Percentiles rank a stretch among this genome's conserved stretches.
Evolutionary conservation across 2,329 filamentous ascomycete genomes (phyloP).

Genomic region (Setomelanomma holmii): DNA sequence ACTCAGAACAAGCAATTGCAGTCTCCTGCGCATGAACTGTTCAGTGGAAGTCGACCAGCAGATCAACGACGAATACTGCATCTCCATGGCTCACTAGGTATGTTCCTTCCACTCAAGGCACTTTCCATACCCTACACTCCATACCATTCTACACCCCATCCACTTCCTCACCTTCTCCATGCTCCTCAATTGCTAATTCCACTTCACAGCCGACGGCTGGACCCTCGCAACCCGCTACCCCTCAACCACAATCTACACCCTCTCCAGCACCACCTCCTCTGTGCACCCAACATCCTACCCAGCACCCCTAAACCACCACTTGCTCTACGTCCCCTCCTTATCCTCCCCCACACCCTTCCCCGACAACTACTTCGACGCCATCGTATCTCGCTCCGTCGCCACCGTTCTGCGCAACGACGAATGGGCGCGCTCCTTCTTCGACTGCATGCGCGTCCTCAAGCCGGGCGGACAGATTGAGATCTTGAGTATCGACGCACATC

Average conservation of each 20-base stretch:
- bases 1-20: constrained; percentile 37
- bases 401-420: constrained; percentile 34
- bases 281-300: constrained; percentile 27
- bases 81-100: constrained; percentile 34
- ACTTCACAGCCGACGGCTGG: constrained; percentile 34
- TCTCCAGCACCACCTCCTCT: constrained; percentile 23
- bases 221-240: constrained; percentile 35
- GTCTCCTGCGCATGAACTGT: constrained; percentile 32
- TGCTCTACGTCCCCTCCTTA: constrained; percentile 31
- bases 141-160: neutral
- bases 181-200: neutral
- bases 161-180: too few species aligned
- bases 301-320: constrained; percentile 37
- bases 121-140: neutral
- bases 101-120: neutral
- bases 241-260: constrained; percentile 30
- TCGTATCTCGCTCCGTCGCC: constrained; percentile 33
- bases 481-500: constrained; percentile 32
- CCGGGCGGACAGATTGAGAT: constrained; percentile 37
- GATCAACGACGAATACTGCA: constrained; percentile 33
- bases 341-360: constrained; percentile 32
- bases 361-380: constrained; percentile 33
- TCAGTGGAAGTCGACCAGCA: constrained; percentile 25
- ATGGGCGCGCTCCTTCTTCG: constrained; percentile 36
- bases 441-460: constrained; percentile 37